A percentile compares a stretch with the other conserved stretches of the same genome.
Conservation (phyloP, 108 stramenopile species). For the Aurantiochytrium sp. region DNA sequence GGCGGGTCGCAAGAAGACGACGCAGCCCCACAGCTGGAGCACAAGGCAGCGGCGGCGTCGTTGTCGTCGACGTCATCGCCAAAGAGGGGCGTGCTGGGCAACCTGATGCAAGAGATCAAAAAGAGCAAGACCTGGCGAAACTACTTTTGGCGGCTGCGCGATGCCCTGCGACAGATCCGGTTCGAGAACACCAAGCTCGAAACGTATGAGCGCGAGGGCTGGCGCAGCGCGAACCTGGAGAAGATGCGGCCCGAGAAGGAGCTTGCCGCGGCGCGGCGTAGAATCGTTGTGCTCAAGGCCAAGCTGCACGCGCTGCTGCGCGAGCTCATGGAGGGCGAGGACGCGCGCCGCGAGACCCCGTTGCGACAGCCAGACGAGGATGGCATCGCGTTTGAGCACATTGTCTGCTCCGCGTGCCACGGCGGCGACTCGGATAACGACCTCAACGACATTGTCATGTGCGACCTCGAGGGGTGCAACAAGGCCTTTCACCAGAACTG, state of each 20-base stretch:
- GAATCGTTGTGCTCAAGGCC: not conserved
- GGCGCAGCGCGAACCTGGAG: conserved; percentile 11
- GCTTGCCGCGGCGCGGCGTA: not conserved
- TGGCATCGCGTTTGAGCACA: not conserved
- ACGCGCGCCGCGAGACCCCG: not conserved
- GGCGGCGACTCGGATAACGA: not conserved
- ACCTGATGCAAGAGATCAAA: not conserved
- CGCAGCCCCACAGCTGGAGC: too few relatives aligned
- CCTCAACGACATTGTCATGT: not conserved
- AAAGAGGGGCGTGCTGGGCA: not conserved
- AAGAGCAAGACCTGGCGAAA: not conserved
- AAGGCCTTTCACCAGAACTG: conserved; percentile 1
- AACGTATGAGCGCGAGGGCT: conserved; percentile 22
- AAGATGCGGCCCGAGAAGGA: conserved; percentile 31
- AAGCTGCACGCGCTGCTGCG: not conserved
- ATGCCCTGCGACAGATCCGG: not conserved
- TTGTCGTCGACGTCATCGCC: too few relatives aligned
- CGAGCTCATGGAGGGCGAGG: conserved; percentile 4
- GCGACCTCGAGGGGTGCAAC: conserved; percentile 14
- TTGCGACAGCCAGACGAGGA: not conserved
- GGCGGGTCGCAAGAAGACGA: too few relatives aligned
- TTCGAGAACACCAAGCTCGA: not conserved
- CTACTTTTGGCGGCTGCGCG: not conserved
- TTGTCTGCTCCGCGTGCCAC: not conserved
- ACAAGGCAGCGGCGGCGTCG: too few relatives aligned